Base-by-base conservation (phyloP, 2,329 filamentous ascomycete species). In the Metarhizium guizhouense region DNA sequence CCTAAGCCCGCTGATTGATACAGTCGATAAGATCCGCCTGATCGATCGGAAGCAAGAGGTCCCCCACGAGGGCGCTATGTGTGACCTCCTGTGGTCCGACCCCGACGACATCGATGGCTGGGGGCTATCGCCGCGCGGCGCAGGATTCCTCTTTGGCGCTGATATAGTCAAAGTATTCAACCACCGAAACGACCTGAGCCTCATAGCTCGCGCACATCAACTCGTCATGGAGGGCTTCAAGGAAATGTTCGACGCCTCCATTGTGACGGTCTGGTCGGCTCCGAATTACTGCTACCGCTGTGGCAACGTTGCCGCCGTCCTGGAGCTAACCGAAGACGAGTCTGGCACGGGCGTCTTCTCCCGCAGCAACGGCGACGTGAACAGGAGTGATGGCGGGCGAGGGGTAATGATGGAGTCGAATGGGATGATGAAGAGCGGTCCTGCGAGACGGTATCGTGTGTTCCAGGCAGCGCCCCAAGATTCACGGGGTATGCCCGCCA, bases 211-310 rank as follows among this genome's bases (percentile, higher is more conserved):
- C 55, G 94, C 94, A 1, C 94, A 99, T 68, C 94, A 99, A 71
- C 84, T 99, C 25, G 94, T 99, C 61, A 99, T 97, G 94, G 94
- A 99, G 70, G 94, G 94, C 0, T 99, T 96, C 72, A 97, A 97
- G 74, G 94, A 97, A 70, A 97, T 97, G 92, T 99, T 97, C 67
- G 90, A 96, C 68, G 87, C 85, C 14, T 90, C 86, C 51, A 96
- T 99, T 60, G 94, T 97, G 47, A 99, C 94, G 0, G 94, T 99
- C n/a, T 99, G 94, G 93, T 95, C 89, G 0, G 92, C 92, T 10
- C 92, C 92, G 1, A 96, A 96, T 70, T 96, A 96, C 76, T 96
- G 92, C 74, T 96, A 96, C 74, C 84, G 90, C 60, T 96, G 92
- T 67, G 92, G 92, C 54, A 97, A 97, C 65, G 92, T 99, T 13